Base-by-base conservation (phyloP, 768 basidiomycete species). In the Mycena floridula region DNA sequence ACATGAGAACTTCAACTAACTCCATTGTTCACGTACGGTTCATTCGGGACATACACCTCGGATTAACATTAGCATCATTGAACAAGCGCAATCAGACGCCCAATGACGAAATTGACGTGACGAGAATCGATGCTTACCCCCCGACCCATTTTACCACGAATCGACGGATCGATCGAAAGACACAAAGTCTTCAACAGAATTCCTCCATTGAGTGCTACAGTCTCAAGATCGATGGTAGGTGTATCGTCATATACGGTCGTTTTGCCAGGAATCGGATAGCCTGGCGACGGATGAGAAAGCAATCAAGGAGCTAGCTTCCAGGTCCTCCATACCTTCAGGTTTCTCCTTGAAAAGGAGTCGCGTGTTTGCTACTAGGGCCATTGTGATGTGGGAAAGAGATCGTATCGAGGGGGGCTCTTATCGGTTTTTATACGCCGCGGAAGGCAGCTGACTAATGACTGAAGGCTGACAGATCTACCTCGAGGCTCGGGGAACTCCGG, bases 121-220 rank as follows among this genome's bases (percentile, higher is more conserved):
- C 5, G 15, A 16, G 38, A 23, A 23, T 13, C 22, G 13, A 39
- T 4, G 38, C n/a, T 22, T 11, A 32, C 12, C 16, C 18, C 23
- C 13, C 11, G n/a, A n/a, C 60, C 45, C 70, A 70, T 69, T 39
- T 49, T 49, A 12, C 51, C 54, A 4, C 61, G 42, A 40, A 68
- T 12, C 49, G 64, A 66, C 4, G 70, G 70, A 40, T 72, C 73
- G 27, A 69, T 49, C 13, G 63, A 63, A 20, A 73, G 43, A 3
- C 56, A 56, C 7, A 72, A 56, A 1, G 60, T 62, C 57, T 70
- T 72, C 50, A 67, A 42, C 24, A 73, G 51, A 27, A 67, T 43
- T 0, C 64, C 63, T 0, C 63, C 60, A 20, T 65, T 53, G 44
- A 67, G 55, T 2, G 61, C 54, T 1, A 60, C 59, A 25, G 44